These are phyloP conservation scores for Plantago rigida DNA, from an alignment of 305 asterid genomes.

Conservation along the genomic window DNA sequence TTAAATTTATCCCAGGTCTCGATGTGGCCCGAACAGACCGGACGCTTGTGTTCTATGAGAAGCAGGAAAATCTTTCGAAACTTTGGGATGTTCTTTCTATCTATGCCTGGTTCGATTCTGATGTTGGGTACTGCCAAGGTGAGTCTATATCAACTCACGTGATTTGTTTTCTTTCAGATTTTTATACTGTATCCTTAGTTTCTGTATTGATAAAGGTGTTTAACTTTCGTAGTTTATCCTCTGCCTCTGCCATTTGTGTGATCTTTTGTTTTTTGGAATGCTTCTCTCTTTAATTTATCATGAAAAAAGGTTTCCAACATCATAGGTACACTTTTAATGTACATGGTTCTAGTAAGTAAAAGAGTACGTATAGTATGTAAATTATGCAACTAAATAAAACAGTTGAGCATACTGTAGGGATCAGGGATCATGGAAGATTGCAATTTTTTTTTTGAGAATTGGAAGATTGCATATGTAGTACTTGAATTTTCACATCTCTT, in stretches of 20 bases:
- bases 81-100: constrained; percentile 87
- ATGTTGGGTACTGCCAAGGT: constrained; percentile 96
- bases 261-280: neutral
- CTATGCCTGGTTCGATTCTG: constrained; percentile 81
- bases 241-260: neutral
- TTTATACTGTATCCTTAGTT: neutral
- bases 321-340: too few relatives aligned
- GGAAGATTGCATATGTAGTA: too few relatives aligned
- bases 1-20: constrained; percentile 48
- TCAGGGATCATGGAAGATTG: too few relatives aligned
- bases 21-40: constrained; percentile 92
- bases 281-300: neutral
- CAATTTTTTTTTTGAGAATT: too few relatives aligned
- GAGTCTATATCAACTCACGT: constrained; percentile 22
- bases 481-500: too few relatives aligned
- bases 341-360: too few relatives aligned
- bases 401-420: too few relatives aligned
- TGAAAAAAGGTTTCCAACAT: too few relatives aligned
- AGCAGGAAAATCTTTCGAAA: constrained; percentile 64
- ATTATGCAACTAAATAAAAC: too few relatives aligned
- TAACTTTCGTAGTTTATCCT: neutral
- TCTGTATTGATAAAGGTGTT: neutral
- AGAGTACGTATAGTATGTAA: neutral
- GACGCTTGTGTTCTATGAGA: constrained; percentile 67
- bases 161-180: neutral